Base-by-base conservation (phyloP, 805 yeast genomes). In the Wickerhamomyces pijperi region DNA sequence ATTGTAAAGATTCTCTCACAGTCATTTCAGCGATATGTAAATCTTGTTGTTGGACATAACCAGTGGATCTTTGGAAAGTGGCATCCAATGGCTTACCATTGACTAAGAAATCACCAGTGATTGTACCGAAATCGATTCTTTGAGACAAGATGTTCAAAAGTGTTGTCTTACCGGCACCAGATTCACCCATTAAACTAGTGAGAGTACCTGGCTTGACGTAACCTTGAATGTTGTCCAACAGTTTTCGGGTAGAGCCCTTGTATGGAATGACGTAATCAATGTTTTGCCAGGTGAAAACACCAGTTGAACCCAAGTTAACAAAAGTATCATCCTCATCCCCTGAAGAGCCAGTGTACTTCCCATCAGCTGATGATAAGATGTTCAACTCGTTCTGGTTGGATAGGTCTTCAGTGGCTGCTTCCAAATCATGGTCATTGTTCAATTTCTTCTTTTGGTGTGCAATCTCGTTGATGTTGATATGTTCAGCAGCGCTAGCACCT, bases 21-120 rank as follows among this genome's bases (percentile, higher is more conserved):
- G 95, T 84, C 39, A 85, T 61, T 7, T 76, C 66, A 2, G 88
- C 72, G 32, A 83, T 60, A 38, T 85, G 61, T 32, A 82, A 77
- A 53, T 85, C 95, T 46, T 80, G 84, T 52, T 85, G 95, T 5
- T 83, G 72, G 17, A 85, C 95, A 58, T 81, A 85, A 0, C 90
- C 83, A 70, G 19, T 74, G 47, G 28, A 67, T 59, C 36, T 62
- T 47, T 36, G 70, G 48, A 48, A 64, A 51, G 16, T 35, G 4
- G 53, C 41, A 2, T 65, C 55, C 7, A 72, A 61, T 14, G 43
- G 39, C n/a, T 53, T 48, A 35, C 51, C 63, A 44, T 74, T 73
- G 39, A 77, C 58, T 14, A 55, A 49, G 13, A 77, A 57, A 2
- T 50, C 46, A 3, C 84, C 83, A n/a, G 46, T 37, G 18, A 48